phyloP scores from a whole-genome alignment of 2,329 filamentous ascomycete species.

The Graphilbum fragrans region DNA sequence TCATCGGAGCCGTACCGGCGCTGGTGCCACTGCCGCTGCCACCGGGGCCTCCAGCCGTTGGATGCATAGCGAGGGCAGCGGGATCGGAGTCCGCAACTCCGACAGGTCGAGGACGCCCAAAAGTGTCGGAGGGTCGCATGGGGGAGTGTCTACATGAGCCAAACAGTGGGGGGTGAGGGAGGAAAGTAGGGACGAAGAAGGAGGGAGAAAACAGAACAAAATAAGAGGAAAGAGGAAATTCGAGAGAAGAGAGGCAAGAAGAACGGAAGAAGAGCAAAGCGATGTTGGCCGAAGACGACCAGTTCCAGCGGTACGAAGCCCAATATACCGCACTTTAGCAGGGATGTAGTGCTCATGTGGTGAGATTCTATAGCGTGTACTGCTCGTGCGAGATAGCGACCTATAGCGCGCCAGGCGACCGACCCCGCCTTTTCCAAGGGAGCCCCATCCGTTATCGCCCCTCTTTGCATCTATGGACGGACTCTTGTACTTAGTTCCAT shows the following conservation, averaged over 20 bases:
- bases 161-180: neutral
- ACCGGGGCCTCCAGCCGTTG: neutral
- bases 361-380: too few relatives aligned
- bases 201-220: neutral
- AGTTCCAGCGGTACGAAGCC: too few relatives aligned
- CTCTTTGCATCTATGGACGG: too few relatives aligned
- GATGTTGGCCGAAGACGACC: too few relatives aligned
- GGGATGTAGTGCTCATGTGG: too few relatives aligned
- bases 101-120: slow-evolving; percentile 24
- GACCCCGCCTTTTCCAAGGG: too few relatives aligned
- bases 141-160: neutral
- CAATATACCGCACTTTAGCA: too few relatives aligned
- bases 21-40: neutral
- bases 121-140: slow-evolving; percentile 35
- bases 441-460: too few relatives aligned
- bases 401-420: too few relatives aligned
- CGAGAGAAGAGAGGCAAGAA: neutral
- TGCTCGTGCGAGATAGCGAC: too few relatives aligned
- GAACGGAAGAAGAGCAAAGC: too few relatives aligned
- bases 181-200: neutral
- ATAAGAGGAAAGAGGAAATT: neutral
- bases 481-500: too few relatives aligned
- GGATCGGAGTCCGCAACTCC: slow-evolving; percentile 21
- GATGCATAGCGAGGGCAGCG: slow-evolving; percentile 11
- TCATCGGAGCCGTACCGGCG: slow-evolving; percentile 24